Evolutionary conservation across 345 rosid genomes (phyloP), one percentile per base, ranked within the genome.

Genomic region (Psidium guajava): DNA sequence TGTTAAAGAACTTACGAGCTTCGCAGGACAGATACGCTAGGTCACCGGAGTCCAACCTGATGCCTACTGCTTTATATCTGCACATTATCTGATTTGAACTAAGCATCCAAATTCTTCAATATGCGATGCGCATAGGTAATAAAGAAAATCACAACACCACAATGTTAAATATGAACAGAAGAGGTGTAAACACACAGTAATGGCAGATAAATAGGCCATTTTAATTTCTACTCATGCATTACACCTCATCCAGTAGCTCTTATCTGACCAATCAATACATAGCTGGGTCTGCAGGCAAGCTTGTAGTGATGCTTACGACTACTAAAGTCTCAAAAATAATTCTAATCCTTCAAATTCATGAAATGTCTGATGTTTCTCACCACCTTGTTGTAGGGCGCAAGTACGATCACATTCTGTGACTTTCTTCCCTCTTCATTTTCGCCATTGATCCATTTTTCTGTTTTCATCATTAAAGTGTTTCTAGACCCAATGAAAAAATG

Each of bases 31-130:
- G 89, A 89, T 98, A 97, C 75, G 99, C 98, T 47, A 97, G 91
- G 86, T 97, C 99, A 82, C 99, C 99, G 83, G 99, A 97, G 88
- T 97, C 99, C 89, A 97, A 87, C 88, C 99, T 95, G 86, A 97
- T 96, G 61, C 99, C 99, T 52, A 83, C 87, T 73, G 99, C 96
- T 89, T 92, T 95, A 86, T 96, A 97, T 85, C 99, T 96, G 94
- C 86, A 86, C 6, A 88, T 83, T 77, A 55, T 81, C 32, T 69
- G 51, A 61, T 13, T 73, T 8, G 59, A 36, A 24, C 18, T 69
- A 27, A 82, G 57, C 18, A 12, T 20, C 2, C 4, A 20, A 32
- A 69, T 69, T 69, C 44, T 32, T 69, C 47, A 18, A 32, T 32
- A 32, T 69, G 24, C 8, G 47, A n/a, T 10, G 24, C 1, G 2